Evolutionary conservation across 2,329 filamentous ascomycete species (phyloP).

Genomic region (Monilinia laxa): DNA sequence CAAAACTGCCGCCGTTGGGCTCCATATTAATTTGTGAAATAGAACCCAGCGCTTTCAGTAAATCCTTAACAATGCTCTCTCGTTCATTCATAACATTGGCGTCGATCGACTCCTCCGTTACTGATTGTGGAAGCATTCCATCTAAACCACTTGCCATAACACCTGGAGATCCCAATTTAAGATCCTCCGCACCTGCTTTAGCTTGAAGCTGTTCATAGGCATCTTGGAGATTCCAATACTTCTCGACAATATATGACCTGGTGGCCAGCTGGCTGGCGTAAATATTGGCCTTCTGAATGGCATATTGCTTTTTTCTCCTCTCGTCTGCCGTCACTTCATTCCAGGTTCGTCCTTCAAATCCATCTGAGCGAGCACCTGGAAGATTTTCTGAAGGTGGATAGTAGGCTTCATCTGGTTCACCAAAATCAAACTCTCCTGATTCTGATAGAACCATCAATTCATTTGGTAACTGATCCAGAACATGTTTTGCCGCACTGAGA

Average conservation of each 20-base stretch:
- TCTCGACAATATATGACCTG: slow-evolving; percentile 80
- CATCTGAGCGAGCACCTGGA: slow-evolving; percentile 37
- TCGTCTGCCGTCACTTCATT: slow-evolving; percentile 25
- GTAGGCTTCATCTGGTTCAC: slow-evolving; percentile 51
- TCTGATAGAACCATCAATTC: slow-evolving; percentile 61
- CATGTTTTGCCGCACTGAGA: slow-evolving; percentile 66
- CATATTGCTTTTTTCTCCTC: slow-evolving; percentile 67
- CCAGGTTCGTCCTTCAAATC: slow-evolving; percentile 38
- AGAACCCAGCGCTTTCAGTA: slow-evolving; percentile 70
- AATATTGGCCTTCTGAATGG: slow-evolving; percentile 91
- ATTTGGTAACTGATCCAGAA: slow-evolving; percentile 64
- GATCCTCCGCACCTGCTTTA: slow-evolving; percentile 20
- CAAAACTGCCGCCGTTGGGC: slow-evolving; percentile 63
- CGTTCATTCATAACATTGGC: slow-evolving; percentile 68
- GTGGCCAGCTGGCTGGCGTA: slow-evolving; percentile 79
- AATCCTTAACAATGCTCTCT: slow-evolving; percentile 76
- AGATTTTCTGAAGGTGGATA: slow-evolving; percentile 48
- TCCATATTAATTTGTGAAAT: slow-evolving; percentile 87
- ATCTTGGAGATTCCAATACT: slow-evolving; percentile 76
- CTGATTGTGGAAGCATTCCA: slow-evolving; percentile 41
- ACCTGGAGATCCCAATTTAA: slow-evolving; percentile 30
- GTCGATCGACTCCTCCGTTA: slow-evolving; percentile 44
- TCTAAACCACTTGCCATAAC: slow-evolving; percentile 36
- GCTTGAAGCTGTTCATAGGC: slow-evolving; percentile 53
- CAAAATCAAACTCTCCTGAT: slow-evolving; percentile 43